phyloP scores from a whole-genome alignment of 148 eudicot genomes.

The Diospyros kaki region DNA sequence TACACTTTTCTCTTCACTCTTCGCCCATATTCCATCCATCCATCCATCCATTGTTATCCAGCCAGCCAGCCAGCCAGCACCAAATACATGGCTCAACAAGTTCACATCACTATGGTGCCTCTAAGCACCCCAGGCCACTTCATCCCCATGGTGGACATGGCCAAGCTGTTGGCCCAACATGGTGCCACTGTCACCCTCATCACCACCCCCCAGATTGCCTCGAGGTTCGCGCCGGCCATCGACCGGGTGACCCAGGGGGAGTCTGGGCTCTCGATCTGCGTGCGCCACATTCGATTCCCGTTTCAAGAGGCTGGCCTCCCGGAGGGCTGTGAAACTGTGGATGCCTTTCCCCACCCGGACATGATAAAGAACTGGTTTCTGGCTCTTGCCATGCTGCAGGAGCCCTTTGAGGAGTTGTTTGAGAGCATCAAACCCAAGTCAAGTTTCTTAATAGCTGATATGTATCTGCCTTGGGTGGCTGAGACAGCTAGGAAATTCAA shows the following conservation, averaged over 20 bases:
- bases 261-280: neutral
- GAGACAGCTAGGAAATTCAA: slow-evolving; percentile 10
- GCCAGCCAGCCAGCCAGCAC: too few species aligned
- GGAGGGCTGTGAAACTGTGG: slow-evolving; percentile 7
- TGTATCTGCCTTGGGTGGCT: slow-evolving; percentile 8
- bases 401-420: slow-evolving; percentile 10
- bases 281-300: neutral
- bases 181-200: slow-evolving; percentile 8
- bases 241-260: neutral
- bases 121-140: slow-evolving; percentile 32
- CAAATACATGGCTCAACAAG: too few species aligned
- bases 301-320: neutral
- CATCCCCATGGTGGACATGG: slow-evolving; percentile 43
- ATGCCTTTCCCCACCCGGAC: slow-evolving; percentile 5
- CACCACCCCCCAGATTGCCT: neutral
- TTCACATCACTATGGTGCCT: too few species aligned
- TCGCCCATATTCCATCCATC: too few species aligned
- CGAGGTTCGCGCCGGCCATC: neutral
- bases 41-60: too few species aligned
- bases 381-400: slow-evolving; percentile 11
- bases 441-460: slow-evolving; percentile 20
- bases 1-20: too few species aligned
- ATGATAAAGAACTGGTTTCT: slow-evolving; percentile 1
- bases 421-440: slow-evolving; percentile 10
- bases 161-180: slow-evolving; percentile 9